A percentile compares a stretch with the other conserved stretches of the same genome.
These are phyloP conservation scores for Candida takata DNA, from an alignment of 805 yeast genomes.

Conservation along the genomic window DNA sequence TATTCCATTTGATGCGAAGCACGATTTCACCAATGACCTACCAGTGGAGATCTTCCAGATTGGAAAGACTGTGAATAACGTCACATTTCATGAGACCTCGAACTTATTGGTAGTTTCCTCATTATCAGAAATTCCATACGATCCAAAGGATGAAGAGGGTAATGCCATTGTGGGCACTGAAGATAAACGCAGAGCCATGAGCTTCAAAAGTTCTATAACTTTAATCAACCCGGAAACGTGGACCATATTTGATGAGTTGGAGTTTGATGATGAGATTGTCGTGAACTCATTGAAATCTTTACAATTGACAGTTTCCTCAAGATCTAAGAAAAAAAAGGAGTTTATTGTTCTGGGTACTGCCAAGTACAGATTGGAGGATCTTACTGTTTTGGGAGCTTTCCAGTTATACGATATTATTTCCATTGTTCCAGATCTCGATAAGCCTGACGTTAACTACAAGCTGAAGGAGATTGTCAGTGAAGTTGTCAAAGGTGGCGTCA, in stretches of 20 bases:
- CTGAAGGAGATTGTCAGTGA: slow-evolving; percentile 69
- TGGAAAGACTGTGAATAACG: slow-evolving; percentile 56
- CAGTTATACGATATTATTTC: slow-evolving; percentile 68
- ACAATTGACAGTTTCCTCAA: slow-evolving; percentile 31
- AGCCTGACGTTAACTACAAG: slow-evolving; percentile 76
- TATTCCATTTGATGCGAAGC: slow-evolving; percentile 27
- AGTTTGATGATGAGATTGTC: slow-evolving; percentile 61
- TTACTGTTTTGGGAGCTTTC: slow-evolving; percentile 72
- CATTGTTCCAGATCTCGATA: slow-evolving; percentile 83
- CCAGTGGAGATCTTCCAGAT: slow-evolving; percentile 48
- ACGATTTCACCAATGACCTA: slow-evolving; percentile 51
- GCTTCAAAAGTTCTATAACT: slow-evolving; percentile 54
- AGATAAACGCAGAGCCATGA: slow-evolving; percentile 44
- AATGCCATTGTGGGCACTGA: slow-evolving; percentile 51
- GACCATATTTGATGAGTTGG: slow-evolving; percentile 66
- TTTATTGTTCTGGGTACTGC: slow-evolving; percentile 77
- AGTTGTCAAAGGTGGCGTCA: slow-evolving; percentile 75
- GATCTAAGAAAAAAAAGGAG: slow-evolving; percentile 45
- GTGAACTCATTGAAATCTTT: slow-evolving; percentile 30
- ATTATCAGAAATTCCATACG: slow-evolving; percentile 48
- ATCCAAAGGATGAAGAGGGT: slow-evolving; percentile 71
- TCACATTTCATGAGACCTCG: slow-evolving; percentile 64
- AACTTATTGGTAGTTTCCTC: slow-evolving; percentile 59
- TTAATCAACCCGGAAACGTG: slow-evolving; percentile 66
- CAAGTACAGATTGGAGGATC: slow-evolving; percentile 68